A percentile compares a stretch with the other conserved stretches of the same genome.
Evolutionary conservation across 2,329 filamentous ascomycete genomes (phyloP).

Genomic region (Aspergillus sp.): DNA sequence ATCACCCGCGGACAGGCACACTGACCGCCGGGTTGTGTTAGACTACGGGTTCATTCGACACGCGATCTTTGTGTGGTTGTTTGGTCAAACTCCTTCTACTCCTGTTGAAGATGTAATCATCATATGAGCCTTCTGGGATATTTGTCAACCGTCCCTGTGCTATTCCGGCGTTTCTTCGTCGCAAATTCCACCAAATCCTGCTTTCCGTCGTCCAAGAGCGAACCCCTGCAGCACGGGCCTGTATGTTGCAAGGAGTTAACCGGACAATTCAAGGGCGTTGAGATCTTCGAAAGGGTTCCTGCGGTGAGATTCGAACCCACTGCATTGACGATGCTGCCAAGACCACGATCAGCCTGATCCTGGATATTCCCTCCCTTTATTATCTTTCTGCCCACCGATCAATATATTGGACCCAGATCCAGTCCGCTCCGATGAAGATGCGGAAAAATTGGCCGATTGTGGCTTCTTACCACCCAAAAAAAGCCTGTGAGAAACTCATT

Average conservation of each 20-base stretch:
- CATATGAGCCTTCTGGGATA: not conserved
- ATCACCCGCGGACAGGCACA: not conserved
- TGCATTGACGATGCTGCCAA: conserved; percentile 10
- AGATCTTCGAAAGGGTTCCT: conserved; percentile 19
- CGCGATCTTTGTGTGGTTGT: no score
- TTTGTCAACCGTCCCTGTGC: not conserved
- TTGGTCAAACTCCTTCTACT: not conserved
- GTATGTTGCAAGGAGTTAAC: conserved; percentile 28
- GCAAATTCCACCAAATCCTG: not conserved
- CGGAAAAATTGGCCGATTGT: not conserved
- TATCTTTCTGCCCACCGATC: not conserved
- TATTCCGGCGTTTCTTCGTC: not conserved
- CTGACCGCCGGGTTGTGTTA: not conserved
- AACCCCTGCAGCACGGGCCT: conserved; percentile 28
- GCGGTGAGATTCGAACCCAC: conserved; percentile 12
- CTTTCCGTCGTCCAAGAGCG: not conserved
- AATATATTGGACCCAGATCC: conserved; percentile 7
- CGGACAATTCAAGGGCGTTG: conserved; percentile 21
- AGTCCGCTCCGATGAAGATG: not conserved
- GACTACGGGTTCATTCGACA: not conserved
- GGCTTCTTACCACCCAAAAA: not conserved
- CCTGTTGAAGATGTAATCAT: not conserved
- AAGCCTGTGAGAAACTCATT: not conserved
- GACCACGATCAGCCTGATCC: conserved; percentile 3
- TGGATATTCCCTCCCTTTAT: conserved; percentile 1